Conservation (phyloP, 257 asterid genomes). For the Perilla frutescens region DNA sequence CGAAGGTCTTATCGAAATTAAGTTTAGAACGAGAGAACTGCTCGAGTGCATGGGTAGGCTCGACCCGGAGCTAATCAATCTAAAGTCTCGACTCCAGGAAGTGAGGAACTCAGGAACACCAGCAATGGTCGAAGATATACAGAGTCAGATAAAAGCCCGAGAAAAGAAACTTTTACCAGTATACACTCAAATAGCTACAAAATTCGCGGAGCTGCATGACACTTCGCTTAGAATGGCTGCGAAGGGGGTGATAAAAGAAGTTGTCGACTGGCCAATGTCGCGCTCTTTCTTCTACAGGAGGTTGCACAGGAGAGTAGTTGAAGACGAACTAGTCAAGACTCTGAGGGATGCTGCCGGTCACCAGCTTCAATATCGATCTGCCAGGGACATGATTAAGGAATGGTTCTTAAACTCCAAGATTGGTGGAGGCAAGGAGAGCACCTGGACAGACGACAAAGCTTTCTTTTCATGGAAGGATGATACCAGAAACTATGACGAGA, state of each 20-base stretch:
- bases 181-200: conserved; percentile 91
- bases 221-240: conserved; percentile 95
- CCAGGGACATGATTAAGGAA: conserved; percentile 59
- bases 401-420: conserved; percentile 74
- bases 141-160: conserved; percentile 66
- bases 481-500: conserved; percentile 65
- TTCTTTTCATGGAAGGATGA: conserved; percentile 84
- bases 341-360: conserved; percentile 86
- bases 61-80: conserved; percentile 67
- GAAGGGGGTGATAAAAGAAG: conserved; percentile 79
- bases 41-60: conserved; percentile 95
- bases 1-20: conserved; percentile 89
- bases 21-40: conserved; percentile 77
- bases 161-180: conserved; percentile 88
- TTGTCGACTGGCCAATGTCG: conserved; percentile 82
- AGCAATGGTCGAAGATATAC: conserved; percentile 45
- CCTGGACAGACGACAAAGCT: conserved; percentile 74
- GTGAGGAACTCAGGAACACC: conserved; percentile 43
- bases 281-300: conserved; percentile 75
- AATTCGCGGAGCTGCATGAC: conserved; percentile 93
- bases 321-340: conserved; percentile 70
- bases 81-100: conserved; percentile 63
- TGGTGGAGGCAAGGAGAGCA: conserved; percentile 53
- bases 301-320: conserved; percentile 74
- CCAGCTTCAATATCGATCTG: conserved; percentile 60